A percentile compares a stretch with the other conserved stretches of the same genome.
Conservation (phyloP, 164 flowering plant genomes). For the Nymphaea colorata region DNA sequence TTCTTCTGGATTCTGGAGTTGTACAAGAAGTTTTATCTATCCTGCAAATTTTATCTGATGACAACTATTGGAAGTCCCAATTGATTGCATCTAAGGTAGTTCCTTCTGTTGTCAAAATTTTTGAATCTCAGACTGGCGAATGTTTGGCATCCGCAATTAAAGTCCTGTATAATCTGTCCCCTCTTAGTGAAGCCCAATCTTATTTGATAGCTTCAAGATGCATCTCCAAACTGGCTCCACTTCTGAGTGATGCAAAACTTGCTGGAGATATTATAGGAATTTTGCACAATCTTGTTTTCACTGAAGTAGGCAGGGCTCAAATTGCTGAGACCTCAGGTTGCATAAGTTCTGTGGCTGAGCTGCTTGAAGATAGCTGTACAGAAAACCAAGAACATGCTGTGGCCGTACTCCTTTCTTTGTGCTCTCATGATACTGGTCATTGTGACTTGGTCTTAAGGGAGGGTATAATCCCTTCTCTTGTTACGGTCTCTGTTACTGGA, state of each 20-base stretch:
- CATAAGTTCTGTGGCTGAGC: slow-evolving; percentile 38
- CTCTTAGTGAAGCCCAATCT: slow-evolving; percentile 19
- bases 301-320: slow-evolving; percentile 31
- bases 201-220: slow-evolving; percentile 21
- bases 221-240: slow-evolving; percentile 43
- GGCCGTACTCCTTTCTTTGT: slow-evolving; percentile 44
- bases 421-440: slow-evolving; percentile 41
- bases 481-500: slow-evolving; percentile 42
- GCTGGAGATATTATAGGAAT: slow-evolving; percentile 30
- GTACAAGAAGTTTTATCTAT: slow-evolving; percentile 39
- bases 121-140: slow-evolving; percentile 24
- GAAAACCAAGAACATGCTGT: slow-evolving; percentile 69
- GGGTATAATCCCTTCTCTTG: slow-evolving; percentile 51
- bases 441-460: slow-evolving; percentile 60
- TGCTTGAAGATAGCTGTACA: slow-evolving; percentile 39
- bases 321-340: slow-evolving; percentile 55
- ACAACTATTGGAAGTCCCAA: slow-evolving; percentile 18
- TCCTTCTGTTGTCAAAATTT: slow-evolving; percentile 26
- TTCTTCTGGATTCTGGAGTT: slow-evolving; percentile 41
- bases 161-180: slow-evolving; percentile 41
- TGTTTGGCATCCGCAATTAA: slow-evolving; percentile 30
- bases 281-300: slow-evolving; percentile 37
- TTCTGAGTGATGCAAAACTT: slow-evolving; percentile 27
- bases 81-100: slow-evolving; percentile 42
- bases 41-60: slow-evolving; percentile 34